phyloP scores from a whole-genome alignment of 495 filamentous ascomycete genomes.

The Trichocladium antarcticum region DNA sequence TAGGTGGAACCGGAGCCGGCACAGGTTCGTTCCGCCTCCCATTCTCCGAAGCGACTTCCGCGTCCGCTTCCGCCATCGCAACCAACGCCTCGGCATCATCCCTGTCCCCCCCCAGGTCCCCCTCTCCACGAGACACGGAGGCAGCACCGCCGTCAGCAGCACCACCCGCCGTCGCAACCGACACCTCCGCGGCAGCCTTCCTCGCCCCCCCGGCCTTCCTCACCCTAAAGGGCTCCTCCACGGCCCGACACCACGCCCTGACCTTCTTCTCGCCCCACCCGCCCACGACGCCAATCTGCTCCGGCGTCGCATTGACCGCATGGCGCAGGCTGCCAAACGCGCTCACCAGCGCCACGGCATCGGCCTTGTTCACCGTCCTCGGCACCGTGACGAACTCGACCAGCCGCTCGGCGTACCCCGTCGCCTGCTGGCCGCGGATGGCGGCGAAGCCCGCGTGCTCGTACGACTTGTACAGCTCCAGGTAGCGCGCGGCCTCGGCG shows the following conservation, averaged over 20 bases:
- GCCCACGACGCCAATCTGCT: slow-evolving; percentile 67
- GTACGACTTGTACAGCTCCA: slow-evolving; percentile 87
- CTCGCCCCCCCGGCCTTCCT: slow-evolving; percentile 53
- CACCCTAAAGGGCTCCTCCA: slow-evolving; percentile 73
- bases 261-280: slow-evolving; percentile 98
- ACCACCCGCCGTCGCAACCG: not conserved
- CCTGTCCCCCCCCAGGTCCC: not conserved
- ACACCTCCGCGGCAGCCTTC: not conserved
- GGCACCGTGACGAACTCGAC: slow-evolving; percentile 92
- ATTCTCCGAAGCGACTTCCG: slow-evolving; percentile 15
- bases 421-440: slow-evolving; percentile 73
- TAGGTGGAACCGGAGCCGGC: not conserved
- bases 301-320: slow-evolving; percentile 76
- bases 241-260: slow-evolving; percentile 64
- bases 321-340: slow-evolving; percentile 79
- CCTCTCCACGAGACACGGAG: not conserved
- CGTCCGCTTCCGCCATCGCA: slow-evolving; percentile 37
- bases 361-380: slow-evolving; percentile 83
- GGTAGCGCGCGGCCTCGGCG: slow-evolving; percentile 81
- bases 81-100: slow-evolving; percentile 39
- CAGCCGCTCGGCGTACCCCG: slow-evolving; percentile 72
- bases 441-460: slow-evolving; percentile 72
- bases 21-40: not conserved
- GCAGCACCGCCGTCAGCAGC: not conserved
- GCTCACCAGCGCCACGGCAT: slow-evolving; percentile 75